Conservation (phyloP, 176 grass and related monocot genomes). For the Aegilops tauschii region DNA sequence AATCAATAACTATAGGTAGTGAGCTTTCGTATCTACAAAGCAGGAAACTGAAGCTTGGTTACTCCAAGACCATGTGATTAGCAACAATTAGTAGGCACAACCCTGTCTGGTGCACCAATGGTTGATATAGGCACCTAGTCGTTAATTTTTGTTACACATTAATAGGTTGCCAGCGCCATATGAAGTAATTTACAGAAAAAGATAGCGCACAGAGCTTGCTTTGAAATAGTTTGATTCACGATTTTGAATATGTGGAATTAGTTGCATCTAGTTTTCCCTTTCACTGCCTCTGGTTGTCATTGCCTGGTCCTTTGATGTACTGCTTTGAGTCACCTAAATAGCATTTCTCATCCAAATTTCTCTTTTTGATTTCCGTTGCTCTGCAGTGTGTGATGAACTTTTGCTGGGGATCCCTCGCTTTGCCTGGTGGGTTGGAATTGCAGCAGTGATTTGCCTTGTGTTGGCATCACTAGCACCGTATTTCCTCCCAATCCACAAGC, state of each 20-base stretch:
- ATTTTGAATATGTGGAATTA: background rate
- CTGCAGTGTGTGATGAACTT: slow-evolving; percentile 84
- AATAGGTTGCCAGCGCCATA: background rate
- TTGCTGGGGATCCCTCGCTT: slow-evolving; percentile 65
- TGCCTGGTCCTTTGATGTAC: background rate
- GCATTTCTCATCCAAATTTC: background rate
- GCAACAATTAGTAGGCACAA: background rate
- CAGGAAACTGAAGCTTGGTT: background rate
- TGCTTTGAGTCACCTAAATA: background rate
- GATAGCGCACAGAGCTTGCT: background rate
- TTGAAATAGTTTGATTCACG: background rate
- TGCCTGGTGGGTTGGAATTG: slow-evolving; percentile 76
- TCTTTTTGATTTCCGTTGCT: background rate
- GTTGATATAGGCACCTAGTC: background rate
- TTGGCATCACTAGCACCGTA: slow-evolving; percentile 42
- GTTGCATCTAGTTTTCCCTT: background rate
- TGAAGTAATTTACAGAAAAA: background rate
- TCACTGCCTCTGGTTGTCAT: background rate
- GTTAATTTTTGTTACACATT: background rate
- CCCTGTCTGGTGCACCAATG: background rate
- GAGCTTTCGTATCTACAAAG: background rate
- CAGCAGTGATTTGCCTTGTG: slow-evolving; percentile 55
- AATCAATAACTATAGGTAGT: background rate
- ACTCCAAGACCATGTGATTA: background rate
- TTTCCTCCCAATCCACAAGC: slow-evolving; percentile 49